phyloP scores from a whole-genome alignment of 495 filamentous ascomycete genomes.

The Tuber borchii region DNA sequence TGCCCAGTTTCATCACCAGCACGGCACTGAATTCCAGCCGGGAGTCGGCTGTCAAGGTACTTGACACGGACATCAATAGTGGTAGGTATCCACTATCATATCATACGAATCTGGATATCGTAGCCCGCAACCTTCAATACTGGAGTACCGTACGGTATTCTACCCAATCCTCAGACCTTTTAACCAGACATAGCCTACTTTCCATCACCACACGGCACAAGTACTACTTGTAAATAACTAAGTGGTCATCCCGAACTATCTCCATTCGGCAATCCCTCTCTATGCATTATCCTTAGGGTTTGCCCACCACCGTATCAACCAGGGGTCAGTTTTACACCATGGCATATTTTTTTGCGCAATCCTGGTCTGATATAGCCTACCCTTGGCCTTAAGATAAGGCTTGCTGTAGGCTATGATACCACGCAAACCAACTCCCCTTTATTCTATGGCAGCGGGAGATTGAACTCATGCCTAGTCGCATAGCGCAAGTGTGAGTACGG shows the following conservation, averaged over 20 bases:
- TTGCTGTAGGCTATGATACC: neutral
- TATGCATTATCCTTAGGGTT: neutral
- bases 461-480: neutral
- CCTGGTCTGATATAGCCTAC: neutral
- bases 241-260: neutral
- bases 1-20: neutral
- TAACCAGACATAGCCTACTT: neutral
- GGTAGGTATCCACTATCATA: neutral
- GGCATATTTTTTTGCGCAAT: neutral
- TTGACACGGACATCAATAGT: neutral
- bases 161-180: neutral
- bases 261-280: neutral
- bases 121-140: neutral
- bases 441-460: neutral
- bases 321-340: neutral
- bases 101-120: neutral
- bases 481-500: neutral
- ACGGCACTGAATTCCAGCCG: neutral
- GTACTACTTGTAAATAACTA: neutral
- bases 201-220: neutral
- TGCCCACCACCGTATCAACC: neutral
- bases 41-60: neutral
- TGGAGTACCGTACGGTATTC: neutral
- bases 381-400: neutral
- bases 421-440: neutral